Conservation (phyloP, 2,329 filamentous ascomycete species). For the Dactylellina drechsleri region DNA sequence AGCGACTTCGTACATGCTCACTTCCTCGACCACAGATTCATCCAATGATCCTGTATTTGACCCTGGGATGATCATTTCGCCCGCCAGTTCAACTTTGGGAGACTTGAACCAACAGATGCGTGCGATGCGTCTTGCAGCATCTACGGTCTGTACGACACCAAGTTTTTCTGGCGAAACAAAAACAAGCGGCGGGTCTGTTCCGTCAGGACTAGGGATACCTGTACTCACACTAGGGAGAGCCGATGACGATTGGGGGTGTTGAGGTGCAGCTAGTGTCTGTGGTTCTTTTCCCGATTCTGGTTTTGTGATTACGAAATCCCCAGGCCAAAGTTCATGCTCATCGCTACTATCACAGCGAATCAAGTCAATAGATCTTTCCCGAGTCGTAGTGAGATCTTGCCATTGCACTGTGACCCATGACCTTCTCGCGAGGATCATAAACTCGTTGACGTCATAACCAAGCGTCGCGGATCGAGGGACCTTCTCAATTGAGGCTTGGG, state of each 20-base stretch:
- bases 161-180: conserved; percentile 65
- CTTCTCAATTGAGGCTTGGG: conserved; percentile 63
- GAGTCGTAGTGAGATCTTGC: conserved; percentile 68
- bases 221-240: conserved; percentile 20
- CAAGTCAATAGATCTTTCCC: conserved; percentile 64
- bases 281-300: conserved; percentile 60
- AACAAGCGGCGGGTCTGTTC: conserved; percentile 55
- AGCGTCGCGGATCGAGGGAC: conserved; percentile 65
- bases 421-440: conserved; percentile 65
- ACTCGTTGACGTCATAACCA: conserved; percentile 71
- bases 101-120: conserved; percentile 67
- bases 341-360: conserved; percentile 67
- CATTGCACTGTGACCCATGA: conserved; percentile 69
- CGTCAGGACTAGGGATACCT: conserved; percentile 9
- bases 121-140: conserved; percentile 69
- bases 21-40: conserved; percentile 63
- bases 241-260: conserved; percentile 7
- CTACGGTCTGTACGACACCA: conserved; percentile 69
- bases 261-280: conserved; percentile 41
- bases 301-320: conserved; percentile 67
- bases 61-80: conserved; percentile 62
- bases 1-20: conserved; percentile 70
- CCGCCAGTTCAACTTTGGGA: conserved; percentile 61
- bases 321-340: conserved; percentile 70
- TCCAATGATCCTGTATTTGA: conserved; percentile 63